Base-by-base conservation (phyloP, 176 grass and related monocot genomes). In the Tillandsia fasciculata region DNA sequence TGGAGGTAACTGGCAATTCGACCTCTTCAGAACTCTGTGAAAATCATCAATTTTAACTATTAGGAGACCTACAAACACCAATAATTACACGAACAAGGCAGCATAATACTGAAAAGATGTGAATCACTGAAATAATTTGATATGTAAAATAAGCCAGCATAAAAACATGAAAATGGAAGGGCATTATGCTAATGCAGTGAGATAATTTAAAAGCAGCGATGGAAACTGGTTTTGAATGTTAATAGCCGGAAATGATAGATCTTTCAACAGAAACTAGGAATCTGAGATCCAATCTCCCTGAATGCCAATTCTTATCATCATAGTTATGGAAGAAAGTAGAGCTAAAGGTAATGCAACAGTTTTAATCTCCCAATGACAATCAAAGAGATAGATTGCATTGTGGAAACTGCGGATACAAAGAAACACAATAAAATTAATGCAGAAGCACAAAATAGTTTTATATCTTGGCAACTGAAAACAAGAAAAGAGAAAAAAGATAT, bases 21-120 rank as follows among this genome's bases (percentile, higher is more conserved):
- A 76, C 69, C 72, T 86, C 86, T 26, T 97, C 89, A 2, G 52
- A 73, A 79, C 49, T 71, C 89, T 97, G 81, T 63, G 72, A 12
- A 27, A 66, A 71, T 11, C 74, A 69, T 52, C 8, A 76, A 3
- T 12, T 80, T 66, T 61, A 70, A 70, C 4, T 42, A 42, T 42
- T 42, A 42, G 33, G 3, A 42, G 33, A 42, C 33, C 33, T 42
- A 42, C 33, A 42, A 42, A 42, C 33, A 42, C 33, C 33, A 42
- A 42, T 61, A 61, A 7, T 61, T 61, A n/a, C 56, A 61, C 22
- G 17, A 61, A 18, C 15, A 2, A 61, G 22, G 22, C 3, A 61
- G 2, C 13, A 61, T 18, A 61, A 61, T 61, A 42, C 56, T 9
- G 4, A 61, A 61, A 20, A 61, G 56, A 61, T 8, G 10, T 15